A percentile compares a stretch with the other conserved stretches of the same genome.
Conservation (phyloP, 75 land plant genomes). For the Sequoiadendron giganteum region DNA sequence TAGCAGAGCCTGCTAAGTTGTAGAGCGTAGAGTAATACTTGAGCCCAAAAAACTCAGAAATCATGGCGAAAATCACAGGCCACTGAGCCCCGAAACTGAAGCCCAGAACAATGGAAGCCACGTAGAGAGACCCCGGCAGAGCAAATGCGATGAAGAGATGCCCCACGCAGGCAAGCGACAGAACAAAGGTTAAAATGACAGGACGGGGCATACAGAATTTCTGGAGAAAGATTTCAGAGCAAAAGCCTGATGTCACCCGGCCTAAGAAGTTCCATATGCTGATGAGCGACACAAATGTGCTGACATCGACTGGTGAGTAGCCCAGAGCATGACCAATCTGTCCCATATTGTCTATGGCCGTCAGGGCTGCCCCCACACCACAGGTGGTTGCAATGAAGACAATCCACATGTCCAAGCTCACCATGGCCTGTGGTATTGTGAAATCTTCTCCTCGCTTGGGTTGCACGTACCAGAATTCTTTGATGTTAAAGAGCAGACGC, state of each 20-base stretch:
- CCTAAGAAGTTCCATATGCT: conserved; percentile 84
- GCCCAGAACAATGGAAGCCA: conserved; percentile 62
- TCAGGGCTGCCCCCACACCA: conserved; percentile 62
- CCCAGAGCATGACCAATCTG: conserved; percentile 73
- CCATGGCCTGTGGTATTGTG: conserved; percentile 61
- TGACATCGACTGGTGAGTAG: conserved; percentile 29
- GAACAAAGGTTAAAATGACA: conserved; percentile 34
- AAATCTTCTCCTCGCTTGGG: conserved; percentile 67
- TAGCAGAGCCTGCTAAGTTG: conserved; percentile 50
- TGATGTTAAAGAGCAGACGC: too few species aligned
- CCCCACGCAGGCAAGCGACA: conserved; percentile 47
- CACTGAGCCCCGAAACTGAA: conserved; percentile 64
- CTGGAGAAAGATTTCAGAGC: conserved; percentile 43
- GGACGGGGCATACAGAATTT: conserved; percentile 48
- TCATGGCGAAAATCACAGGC: conserved; percentile 62
- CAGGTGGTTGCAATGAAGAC: conserved; percentile 42
- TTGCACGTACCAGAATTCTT: not conserved
- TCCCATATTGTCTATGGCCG: conserved; percentile 78
- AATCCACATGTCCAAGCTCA: conserved; percentile 62
- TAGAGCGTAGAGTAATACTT: conserved; percentile 62
- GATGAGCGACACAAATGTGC: conserved; percentile 67
- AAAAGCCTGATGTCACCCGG: conserved; percentile 52
- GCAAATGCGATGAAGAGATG: conserved; percentile 61
- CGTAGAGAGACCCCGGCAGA: conserved; percentile 39
- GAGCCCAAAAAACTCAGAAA: conserved; percentile 78